Base-by-base conservation (phyloP, 1,284 basidiomycete species). In the Mycosarcoma maydis region DNA sequence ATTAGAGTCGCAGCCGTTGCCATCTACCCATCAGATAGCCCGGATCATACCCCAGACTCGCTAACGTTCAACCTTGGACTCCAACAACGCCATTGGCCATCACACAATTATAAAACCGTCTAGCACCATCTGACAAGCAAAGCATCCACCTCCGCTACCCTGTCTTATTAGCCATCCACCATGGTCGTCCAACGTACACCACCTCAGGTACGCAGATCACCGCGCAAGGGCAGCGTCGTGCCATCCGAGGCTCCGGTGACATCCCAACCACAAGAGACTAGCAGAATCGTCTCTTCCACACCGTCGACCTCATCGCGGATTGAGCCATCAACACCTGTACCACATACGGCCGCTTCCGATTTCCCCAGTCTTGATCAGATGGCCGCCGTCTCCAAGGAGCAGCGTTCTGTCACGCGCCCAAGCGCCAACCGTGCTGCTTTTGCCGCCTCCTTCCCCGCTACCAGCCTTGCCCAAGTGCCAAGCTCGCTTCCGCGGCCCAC, bases 341-440 rank as follows among this genome's bases (percentile, higher is more conserved):
- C 60, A 10, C 22, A 24, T 6, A 23, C 43, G 10, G 47, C 48
- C 13, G 40, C 39, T 17, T 54, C 59, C 34, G 51, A 62, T 34
- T 69, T 69, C 24, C 67, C 67, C 16, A 70, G 67, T 46, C 52
- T 70, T 22, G 55, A 64, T 20, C 54, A 64, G 52, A 70, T 70
- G 67, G 67, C 67, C 22, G 55, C 66, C n/a, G 58, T 41, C 3
- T 57, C 55, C 19, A 54, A 58, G n/a, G 67, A 70, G 24, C 52
- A 55, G 24, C 55, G 59, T 13, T 65, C 61, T 1, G 54, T 42
- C 14, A 49, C 61, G 14, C 61, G 55, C 24, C 61, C 61, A 5
- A 38, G 37, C 26, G 26, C 41, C 50, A 57, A 65, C 10, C 49
- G 59, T 17, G 66, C 53, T 45, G 54, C 46, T 9, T 61, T 68